Conservation (phyloP, 176 grass and related monocot species). For the Oryza glumipatula region DNA sequence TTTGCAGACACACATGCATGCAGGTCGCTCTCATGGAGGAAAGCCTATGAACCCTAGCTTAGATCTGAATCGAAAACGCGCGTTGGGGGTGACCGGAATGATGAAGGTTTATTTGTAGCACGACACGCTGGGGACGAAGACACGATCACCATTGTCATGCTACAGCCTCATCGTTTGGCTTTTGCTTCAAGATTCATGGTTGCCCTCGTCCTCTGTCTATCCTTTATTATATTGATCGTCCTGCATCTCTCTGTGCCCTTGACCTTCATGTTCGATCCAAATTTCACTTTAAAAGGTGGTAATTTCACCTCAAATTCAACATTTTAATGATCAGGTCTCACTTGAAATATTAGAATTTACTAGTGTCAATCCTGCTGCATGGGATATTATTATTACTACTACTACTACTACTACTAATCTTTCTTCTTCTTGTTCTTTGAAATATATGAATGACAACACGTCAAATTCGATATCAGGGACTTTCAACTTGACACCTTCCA, state of each 20-base stretch:
- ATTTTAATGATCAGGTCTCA: not conserved
- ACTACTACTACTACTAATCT: not conserved
- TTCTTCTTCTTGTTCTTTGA: not conserved
- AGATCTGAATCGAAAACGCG: slow-evolving; percentile 20
- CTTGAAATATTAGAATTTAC: not conserved
- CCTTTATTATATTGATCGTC: not conserved
- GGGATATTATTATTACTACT: no score
- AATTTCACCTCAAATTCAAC: not conserved
- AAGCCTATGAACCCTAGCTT: slow-evolving; percentile 13
- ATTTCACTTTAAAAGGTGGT: no score
- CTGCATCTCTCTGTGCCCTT: no score
- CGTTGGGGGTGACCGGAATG: not conserved
- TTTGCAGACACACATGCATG: not conserved
- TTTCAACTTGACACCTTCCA: not conserved
- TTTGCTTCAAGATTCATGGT: not conserved
- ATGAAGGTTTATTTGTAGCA: not conserved
- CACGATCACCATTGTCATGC: not conserved
- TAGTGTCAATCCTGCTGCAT: no score
- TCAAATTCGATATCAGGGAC: not conserved
- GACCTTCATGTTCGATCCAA: no score
- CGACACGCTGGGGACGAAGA: not conserved
- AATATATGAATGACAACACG: not conserved
- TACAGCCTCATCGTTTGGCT: not conserved
- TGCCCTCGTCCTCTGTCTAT: not conserved
- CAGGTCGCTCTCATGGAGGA: slow-evolving; percentile 28